Base-by-base conservation (phyloP, 2,329 filamentous ascomycete species). In the Colletotrichum costaricense region DNA sequence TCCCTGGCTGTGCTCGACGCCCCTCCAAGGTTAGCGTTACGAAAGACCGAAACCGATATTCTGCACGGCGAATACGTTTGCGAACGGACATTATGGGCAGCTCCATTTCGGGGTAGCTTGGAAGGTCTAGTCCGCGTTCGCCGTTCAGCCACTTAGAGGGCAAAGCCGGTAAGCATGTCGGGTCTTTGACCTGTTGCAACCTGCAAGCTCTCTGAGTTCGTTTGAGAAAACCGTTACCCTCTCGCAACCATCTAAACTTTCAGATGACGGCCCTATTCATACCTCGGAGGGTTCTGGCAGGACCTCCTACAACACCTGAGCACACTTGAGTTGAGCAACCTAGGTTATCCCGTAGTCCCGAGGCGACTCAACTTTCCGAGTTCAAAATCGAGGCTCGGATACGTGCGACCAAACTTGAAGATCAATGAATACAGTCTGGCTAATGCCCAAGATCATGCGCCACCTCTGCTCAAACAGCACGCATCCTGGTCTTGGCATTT, bases 141-240 rank as follows among this genome's bases (percentile, higher is more conserved):
- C 26, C 42, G 6, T 12, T 35, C 22, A 33, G 33, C 42, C 19
- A 49, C 19, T 9, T 9, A 5, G 16, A 49, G 35, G 26, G 22
- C 14, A 60, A 60, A 63, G 19, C 42, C 11, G 33, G 38, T 3
- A 16, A 42, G 38, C 38, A 7, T 42, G 38, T 42, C 35, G 30
- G 33, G 16, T 64, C 59, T 64, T 73, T 63, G 59, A 60, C 66
- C 38, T 28, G 14, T 59, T 56, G 59, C 35, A 35, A 49, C 26
- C 58, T 56, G 59, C 14, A 35, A 49, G 35, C 58, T 35, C 7
- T 69, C 67, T 73, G 35, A 65, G 28, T 52, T 12, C 60, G 70
- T 73, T 70, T 73, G 30, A 57, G 46, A 66, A 66, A 70, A 11
- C 35, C 70, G 60, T 73, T 70, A 49, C 67, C 33, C 60, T 22